A percentile compares a stretch with the other conserved stretches of the same genome.
Conservation (phyloP, 768 basidiomycete species). For the Boletus pseudo-olivaceus region DNA sequence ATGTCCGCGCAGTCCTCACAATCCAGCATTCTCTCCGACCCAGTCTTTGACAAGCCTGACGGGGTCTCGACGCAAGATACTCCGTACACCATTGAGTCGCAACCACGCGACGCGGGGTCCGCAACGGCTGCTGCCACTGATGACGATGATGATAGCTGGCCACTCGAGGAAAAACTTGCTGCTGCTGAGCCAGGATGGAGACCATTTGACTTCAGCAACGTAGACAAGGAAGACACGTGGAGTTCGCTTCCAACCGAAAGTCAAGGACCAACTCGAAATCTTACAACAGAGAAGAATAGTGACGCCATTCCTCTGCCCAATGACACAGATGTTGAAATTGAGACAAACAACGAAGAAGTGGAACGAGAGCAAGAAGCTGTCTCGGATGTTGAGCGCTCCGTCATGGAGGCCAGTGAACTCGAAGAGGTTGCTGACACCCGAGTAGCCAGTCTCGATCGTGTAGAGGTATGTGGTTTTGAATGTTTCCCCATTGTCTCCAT, state of each 20-base stretch:
- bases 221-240: constrained; percentile 75
- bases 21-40: constrained; percentile 50
- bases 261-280: constrained; percentile 34
- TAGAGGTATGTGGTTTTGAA: constrained; percentile 37
- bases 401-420: constrained; percentile 30
- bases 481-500: background rate
- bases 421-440: constrained; percentile 41
- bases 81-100: constrained; percentile 42
- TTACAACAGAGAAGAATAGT: constrained; percentile 13
- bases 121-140: constrained; percentile 1
- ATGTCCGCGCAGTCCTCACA: constrained; percentile 51
- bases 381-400: constrained; percentile 33
- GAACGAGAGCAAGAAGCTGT: constrained; percentile 15
- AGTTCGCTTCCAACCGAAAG: constrained; percentile 64
- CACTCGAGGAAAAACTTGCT: constrained; percentile 60
- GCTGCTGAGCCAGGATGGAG: constrained; percentile 57
- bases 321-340: constrained; percentile 12
- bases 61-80: constrained; percentile 55
- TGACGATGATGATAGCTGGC: constrained; percentile 69
- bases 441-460: constrained; percentile 36
- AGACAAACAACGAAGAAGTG: constrained; percentile 7
- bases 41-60: constrained; percentile 47
- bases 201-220: constrained; percentile 45
- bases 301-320: background rate
- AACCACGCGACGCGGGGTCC: constrained; percentile 22